Conservation (phyloP, 495 filamentous ascomycete species). For the Lasiosphaeris hirsuta region DNA sequence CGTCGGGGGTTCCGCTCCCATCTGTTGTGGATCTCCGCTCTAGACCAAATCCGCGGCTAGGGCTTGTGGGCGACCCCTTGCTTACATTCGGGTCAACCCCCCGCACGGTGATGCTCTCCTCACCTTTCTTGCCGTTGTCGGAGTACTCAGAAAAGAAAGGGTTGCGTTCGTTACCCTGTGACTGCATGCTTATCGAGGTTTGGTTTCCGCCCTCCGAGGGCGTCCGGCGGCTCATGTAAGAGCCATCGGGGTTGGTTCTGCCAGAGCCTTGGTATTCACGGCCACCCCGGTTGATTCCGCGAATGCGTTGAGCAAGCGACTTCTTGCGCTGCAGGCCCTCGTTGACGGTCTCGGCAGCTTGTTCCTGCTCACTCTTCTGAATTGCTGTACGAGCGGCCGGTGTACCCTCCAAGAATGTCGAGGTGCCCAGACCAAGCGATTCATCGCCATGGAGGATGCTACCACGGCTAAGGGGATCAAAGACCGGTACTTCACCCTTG, state of each 20-base stretch:
- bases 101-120: conserved; percentile 42
- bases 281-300: conserved; percentile 59
- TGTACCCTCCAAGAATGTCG: conserved; percentile 92
- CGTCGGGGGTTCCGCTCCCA: conserved; percentile 38
- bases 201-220: conserved; percentile 49
- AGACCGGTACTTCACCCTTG: conserved; percentile 44
- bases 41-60: conserved; percentile 50
- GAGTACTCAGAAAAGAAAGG: conserved; percentile 89
- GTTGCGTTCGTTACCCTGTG: conserved; percentile 62
- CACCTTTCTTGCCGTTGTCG: conserved; percentile 37
- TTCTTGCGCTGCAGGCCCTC: conserved; percentile 85
- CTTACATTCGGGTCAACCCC: conserved; percentile 39
- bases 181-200: conserved; percentile 72
- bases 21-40: conserved; percentile 73
- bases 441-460: conserved; percentile 81
- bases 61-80: conserved; percentile 58
- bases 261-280: conserved; percentile 50
- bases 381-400: conserved; percentile 84
- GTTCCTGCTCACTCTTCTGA: conserved; percentile 69
- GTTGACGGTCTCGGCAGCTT: conserved; percentile 42
- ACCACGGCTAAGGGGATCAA: conserved; percentile 49
- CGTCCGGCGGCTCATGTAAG: conserved; percentile 34
- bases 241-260: conserved; percentile 51
- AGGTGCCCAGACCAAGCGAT: conserved; percentile 82
- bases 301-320: conserved; percentile 82